Percentiles rank a stretch among this genome's conserved stretches.
These are phyloP conservation scores for Lachnellula willkommii DNA, from an alignment of 2,329 filamentous ascomycete genomes.

Conservation along the genomic window DNA sequence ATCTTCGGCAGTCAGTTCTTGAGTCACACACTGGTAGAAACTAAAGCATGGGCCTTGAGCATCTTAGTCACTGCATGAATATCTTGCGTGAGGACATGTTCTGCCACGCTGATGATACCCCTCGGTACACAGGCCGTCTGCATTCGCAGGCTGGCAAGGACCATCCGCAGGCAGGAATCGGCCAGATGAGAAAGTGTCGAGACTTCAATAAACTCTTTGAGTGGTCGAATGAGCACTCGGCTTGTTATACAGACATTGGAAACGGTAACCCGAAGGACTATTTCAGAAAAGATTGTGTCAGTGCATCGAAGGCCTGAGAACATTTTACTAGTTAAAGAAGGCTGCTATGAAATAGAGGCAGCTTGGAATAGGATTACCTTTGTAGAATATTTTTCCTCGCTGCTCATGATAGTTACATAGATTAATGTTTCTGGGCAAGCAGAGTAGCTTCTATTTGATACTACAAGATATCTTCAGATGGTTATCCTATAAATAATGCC, in stretches of 20 bases:
- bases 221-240: not conserved
- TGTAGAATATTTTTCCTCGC: no score
- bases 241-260: not conserved
- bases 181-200: not conserved
- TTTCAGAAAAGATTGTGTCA: no score
- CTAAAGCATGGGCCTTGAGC: not conserved
- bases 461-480: no score
- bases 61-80: not conserved
- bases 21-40: not conserved
- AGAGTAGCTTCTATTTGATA: no score
- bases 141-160: not conserved
- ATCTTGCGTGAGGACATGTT: not conserved
- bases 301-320: no score
- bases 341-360: no score
- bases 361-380: no score
- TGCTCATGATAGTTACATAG: no score
- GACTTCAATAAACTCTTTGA: not conserved
- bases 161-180: not conserved
- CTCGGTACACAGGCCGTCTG: not conserved
- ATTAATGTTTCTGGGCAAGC: no score
- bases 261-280: no score
- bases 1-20: not conserved
- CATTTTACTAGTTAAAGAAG: no score
- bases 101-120: not conserved
- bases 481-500: no score